Evolutionary conservation across 192 early-diverging fungal genomes (phyloP).

Genomic region (Coemansia sp.): DNA sequence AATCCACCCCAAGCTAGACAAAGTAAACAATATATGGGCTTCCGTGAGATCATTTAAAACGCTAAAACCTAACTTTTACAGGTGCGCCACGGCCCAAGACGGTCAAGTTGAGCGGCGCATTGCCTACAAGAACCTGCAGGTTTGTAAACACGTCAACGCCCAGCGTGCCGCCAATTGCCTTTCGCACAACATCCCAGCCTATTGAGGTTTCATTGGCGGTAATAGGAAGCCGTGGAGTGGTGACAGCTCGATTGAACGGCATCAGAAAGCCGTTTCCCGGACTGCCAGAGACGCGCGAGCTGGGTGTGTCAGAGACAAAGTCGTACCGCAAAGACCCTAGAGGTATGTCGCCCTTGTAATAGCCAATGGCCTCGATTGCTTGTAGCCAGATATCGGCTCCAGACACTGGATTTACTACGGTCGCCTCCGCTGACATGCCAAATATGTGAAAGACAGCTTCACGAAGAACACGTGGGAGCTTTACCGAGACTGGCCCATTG

Average conservation of each 20-base stretch:
- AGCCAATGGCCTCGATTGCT: conserved; percentile 37
- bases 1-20: too few relatives aligned
- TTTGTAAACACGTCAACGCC: conserved; percentile 49
- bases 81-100: conserved; percentile 40
- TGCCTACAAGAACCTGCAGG: conserved; percentile 37
- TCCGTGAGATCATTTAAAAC: not conserved
- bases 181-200: conserved; percentile 47
- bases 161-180: conserved; percentile 47
- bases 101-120: conserved; percentile 45
- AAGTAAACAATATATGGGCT: not conserved
- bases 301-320: conserved; percentile 16
- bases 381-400: conserved; percentile 47
- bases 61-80: conserved; percentile 38
- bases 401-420: conserved; percentile 44
- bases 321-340: conserved; percentile 41
- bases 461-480: conserved; percentile 32
- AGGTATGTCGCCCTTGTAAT: conserved; percentile 32
- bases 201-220: conserved; percentile 47
- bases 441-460: conserved; percentile 43
- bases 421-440: conserved; percentile 44
- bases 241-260: conserved; percentile 24
- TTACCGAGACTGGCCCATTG: not conserved
- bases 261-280: conserved; percentile 25
- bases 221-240: conserved; percentile 43
- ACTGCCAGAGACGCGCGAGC: not conserved